Conservation (phyloP, 2,329 filamentous ascomycete genomes). For the Colletotrichum cordylinicola region DNA sequence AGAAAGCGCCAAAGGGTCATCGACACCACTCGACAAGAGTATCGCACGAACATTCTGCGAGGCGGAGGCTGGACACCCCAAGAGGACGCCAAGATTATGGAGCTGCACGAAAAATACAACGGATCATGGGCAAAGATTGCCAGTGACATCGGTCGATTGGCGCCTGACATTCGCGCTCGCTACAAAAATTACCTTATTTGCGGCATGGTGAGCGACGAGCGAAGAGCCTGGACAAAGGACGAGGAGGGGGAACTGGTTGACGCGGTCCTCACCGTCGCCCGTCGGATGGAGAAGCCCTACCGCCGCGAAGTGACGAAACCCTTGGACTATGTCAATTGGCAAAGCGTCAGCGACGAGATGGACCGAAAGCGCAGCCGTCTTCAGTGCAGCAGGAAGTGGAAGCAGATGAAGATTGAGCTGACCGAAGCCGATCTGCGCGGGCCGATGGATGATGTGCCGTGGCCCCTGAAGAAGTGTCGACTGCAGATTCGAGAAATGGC, state of each 20-base stretch:
- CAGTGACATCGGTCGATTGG: constrained; percentile 65
- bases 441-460: constrained; percentile 36
- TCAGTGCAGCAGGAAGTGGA: constrained; percentile 75
- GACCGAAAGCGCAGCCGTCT: constrained; percentile 65
- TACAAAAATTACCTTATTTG: constrained; percentile 73
- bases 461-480: constrained; percentile 48
- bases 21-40: constrained; percentile 64
- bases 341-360: constrained; percentile 67
- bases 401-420: constrained; percentile 42
- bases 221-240: constrained; percentile 62
- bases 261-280: constrained; percentile 59
- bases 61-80: constrained; percentile 64
- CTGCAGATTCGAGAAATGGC: constrained; percentile 47
- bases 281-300: constrained; percentile 44
- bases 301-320: neutral
- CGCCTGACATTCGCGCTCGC: constrained; percentile 72
- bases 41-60: constrained; percentile 67
- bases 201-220: constrained; percentile 51
- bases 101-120: constrained; percentile 51
- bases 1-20: constrained; percentile 60
- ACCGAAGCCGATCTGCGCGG: neutral
- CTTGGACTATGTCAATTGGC: constrained; percentile 64
- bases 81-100: constrained; percentile 60
- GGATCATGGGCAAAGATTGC: constrained; percentile 69
- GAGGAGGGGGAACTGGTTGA: constrained; percentile 63